Evolutionary conservation across 129 eudicot genomes (phyloP), one percentile per base, ranked within the genome.

Genomic region (Pseudognaphalium luteoalbum): DNA sequence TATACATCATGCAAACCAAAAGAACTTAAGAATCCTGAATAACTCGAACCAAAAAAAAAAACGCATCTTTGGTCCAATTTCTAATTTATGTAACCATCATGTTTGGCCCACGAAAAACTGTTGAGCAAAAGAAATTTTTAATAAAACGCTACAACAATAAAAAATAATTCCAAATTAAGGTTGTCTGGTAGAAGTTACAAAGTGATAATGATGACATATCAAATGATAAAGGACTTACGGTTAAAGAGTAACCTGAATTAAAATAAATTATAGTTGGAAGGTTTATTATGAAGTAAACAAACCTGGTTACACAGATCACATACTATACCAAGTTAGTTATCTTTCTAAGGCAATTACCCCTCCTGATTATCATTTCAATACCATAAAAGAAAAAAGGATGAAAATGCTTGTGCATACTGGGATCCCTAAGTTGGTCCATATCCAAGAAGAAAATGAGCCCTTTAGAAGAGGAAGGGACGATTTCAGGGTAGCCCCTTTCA

Each of bases 391-490:
- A 6, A 57, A 57, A 5, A 19, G 3, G 62, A 57, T 57, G 11
- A 57, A 19, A 57, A 15, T 57, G 52, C 29, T 37, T 39, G 72
- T 66, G 81, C 87, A 35, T 86, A 95, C 99, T 83, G 85, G 80
- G 56, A 95, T 83, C 76, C 99, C 97, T 78, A 95, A 75, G 61
- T 72, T 76, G 77, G 72, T 83, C 92, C 87, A 86, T 84, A 95
- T 87, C 99, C 99, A 95, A 29, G 87, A 80, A 73, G 95, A 78
- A 76, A 95, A 68, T 2, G 99, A 89, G 52, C 83, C 85, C 50
- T 86, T 91, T 66, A 95, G 83, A 76, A 95, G 83, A 41, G 99
- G 89, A 78, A 95, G 83, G 62, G 75, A 74, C 68, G 76, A 56
- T 68, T 69, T 25, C 29, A 91, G 51, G 12, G 63, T 61, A 33